phyloP scores from a whole-genome alignment of 129 eudicot genomes.

The Chrysanthemum lavandulifolium region DNA sequence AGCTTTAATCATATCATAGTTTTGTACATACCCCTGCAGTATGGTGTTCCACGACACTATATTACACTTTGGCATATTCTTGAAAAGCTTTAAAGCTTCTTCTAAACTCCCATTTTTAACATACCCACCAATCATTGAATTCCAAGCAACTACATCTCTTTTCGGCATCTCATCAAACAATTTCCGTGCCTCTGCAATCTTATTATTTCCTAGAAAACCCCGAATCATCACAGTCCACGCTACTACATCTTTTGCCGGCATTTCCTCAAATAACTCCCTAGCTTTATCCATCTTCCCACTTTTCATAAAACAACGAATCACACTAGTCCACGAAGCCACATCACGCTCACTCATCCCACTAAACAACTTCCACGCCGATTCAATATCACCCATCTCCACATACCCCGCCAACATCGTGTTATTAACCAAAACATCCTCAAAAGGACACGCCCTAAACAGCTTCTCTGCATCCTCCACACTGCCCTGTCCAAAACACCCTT shows the following conservation, averaged over 20 bases:
- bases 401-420: constrained; percentile 61
- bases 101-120: constrained; percentile 36
- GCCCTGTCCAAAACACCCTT: constrained; percentile 51
- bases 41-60: constrained; percentile 64
- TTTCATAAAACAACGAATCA: constrained; percentile 40
- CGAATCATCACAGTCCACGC: constrained; percentile 53
- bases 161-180: constrained; percentile 45
- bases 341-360: constrained; percentile 42
- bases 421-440: constrained; percentile 40
- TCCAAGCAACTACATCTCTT: constrained; percentile 62
- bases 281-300: constrained; percentile 47
- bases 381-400: constrained; percentile 45
- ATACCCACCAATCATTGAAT: constrained; percentile 61
- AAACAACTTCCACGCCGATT: constrained; percentile 46
- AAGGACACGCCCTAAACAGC: constrained; percentile 34
- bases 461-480: constrained; percentile 44
- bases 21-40: constrained; percentile 52
- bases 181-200: constrained; percentile 39
- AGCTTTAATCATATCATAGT: constrained; percentile 46
- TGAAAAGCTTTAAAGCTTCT: constrained; percentile 51
- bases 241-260: constrained; percentile 46
- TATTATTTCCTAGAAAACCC: constrained; percentile 38
- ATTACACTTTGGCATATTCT: constrained; percentile 56
- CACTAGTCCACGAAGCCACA: constrained; percentile 70
- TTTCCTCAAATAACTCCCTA: constrained; percentile 36